Base-by-base conservation (phyloP, 441 rosid genomes). In the Aquilaria agallochum region DNA sequence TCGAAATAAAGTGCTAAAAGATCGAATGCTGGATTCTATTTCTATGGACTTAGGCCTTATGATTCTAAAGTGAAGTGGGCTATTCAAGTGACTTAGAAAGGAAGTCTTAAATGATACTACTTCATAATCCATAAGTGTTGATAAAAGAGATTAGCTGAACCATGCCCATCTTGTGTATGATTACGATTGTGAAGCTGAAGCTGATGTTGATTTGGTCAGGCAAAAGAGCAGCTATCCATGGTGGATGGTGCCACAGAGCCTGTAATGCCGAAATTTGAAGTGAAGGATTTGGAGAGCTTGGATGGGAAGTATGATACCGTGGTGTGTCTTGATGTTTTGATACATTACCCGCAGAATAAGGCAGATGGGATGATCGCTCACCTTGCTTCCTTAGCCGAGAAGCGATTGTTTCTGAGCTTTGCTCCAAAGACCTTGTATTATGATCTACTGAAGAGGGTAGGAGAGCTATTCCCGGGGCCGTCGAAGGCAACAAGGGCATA, bases 401-500 rank as follows among this genome's bases (percentile, higher is more conserved):
- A 85, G 15, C 76, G 92, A 68, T 63, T 94, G 53, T 82, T 88
- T 63, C 68, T 94, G 59, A 90, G 98, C 67, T 93, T 90, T 76
- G 96, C 97, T 0, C 97, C 95, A 0, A 93, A 90, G 79, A 93
- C 96, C 0, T 79, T 93, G 64, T 93, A 90, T 63, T 93, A 88
- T 33, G 80, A 85, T 73, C 59, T 84, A 56, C 72, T 90, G n/a
- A 93, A 93, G 78, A 81, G 96, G 57, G 74, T 80, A 4, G 95
- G 98, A 5, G 96, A 93, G 83, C 77, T 90, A 79, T 90, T 90
- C 72, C 97, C 95, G 0, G 96, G 97, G 62, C 97, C 98, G 60
- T 94, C 97, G 10, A 90, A 90, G 83, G 98, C 96, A 13, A 90
- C 95, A 0, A 82, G 97, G 67, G 98, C 97, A 0, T 90, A 93